Evolutionary conservation across 805 yeast species (phyloP), one percentile per base, ranked within the genome.

Genomic region (Candida piceae): DNA sequence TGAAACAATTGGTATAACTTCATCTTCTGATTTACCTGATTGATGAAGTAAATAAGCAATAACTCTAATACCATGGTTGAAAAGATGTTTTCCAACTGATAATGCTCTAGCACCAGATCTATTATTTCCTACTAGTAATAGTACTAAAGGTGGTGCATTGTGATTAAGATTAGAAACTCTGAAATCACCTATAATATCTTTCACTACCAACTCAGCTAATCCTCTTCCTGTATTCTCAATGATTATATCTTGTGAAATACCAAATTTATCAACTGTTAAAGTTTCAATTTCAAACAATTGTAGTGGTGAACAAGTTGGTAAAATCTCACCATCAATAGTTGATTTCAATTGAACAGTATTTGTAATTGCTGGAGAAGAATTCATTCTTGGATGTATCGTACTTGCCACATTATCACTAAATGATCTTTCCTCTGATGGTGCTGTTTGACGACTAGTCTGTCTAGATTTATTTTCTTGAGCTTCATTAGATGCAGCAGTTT

Each of bases 221-320:
- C 84, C 81, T 22, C 80, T 63, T 4, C 86, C 86, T 25, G 85
- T 77, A 35, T 76, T 76, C 56, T 87, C 96, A 12, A 72, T 61
- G 41, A 80, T 53, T 4, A 68, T 52, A 2, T 63, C 53, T 6
- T 66, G 58, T 2, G 75, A 50, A 11, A 78, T 58, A 4, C 77
- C 70, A 42, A 72, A 80, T 34, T 70, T 72, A 11, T 76, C 81
- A 4, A 64, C 52, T 9, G 80, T 55, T 5, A 78, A 54, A 29
- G 83, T 67, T 55, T 86, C 90, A 32, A 87, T 74, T 44, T 86
- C 95, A 7, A 81, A 63, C 38, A 87, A 60, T 57, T 89, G 95
- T 4, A 85, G 74, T 1, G 95, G 87, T 2, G 89, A 75, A 12
- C 88, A 81, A 37, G 77, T 62, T 3, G 85, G 81, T 3, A 80